These are phyloP conservation scores for Penstemon barbatus DNA, from an alignment of 257 asterid genomes.

Conservation along the genomic window DNA sequence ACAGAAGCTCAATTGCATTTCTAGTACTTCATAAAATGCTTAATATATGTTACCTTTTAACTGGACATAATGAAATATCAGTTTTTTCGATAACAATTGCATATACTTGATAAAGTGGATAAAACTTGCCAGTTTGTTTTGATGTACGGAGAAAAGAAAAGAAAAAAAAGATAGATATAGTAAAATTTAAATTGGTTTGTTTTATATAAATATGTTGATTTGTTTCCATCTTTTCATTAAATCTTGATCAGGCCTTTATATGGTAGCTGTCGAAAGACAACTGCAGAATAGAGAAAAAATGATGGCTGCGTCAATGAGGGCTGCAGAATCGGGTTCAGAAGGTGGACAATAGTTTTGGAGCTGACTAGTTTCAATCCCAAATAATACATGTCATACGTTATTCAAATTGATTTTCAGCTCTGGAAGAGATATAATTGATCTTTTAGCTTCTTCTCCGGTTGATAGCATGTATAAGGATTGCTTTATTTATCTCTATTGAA, in stretches of 20 bases:
- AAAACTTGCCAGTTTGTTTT: not conserved
- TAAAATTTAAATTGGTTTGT: not conserved
- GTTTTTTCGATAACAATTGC: not conserved
- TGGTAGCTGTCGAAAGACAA: slow-evolving; percentile 91
- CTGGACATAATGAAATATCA: not conserved
- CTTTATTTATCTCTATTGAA: not conserved
- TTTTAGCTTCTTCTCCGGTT: slow-evolving; percentile 3
- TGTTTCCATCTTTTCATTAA: not conserved
- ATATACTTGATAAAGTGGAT: not conserved
- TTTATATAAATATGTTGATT: not conserved
- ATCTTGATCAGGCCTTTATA: slow-evolving; percentile 59
- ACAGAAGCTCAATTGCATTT: not conserved
- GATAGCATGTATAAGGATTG: slow-evolving; percentile 14
- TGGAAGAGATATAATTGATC: slow-evolving; percentile 10
- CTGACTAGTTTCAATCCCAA: not conserved
- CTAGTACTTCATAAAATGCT: not conserved
- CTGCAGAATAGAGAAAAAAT: slow-evolving; percentile 65
- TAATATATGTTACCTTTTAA: not conserved
- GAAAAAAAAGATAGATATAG: too few species aligned
- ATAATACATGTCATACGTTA: not conserved
- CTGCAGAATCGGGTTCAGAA: slow-evolving; percentile 50
- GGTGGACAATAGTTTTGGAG: slow-evolving; percentile 38
- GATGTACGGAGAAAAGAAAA: not conserved
- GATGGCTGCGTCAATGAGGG: slow-evolving; percentile 64
- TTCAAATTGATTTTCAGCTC: not conserved